Evolutionary conservation across 1,284 basidiomycete genomes (phyloP).

Genomic region (Malassezia sympodialis): DNA sequence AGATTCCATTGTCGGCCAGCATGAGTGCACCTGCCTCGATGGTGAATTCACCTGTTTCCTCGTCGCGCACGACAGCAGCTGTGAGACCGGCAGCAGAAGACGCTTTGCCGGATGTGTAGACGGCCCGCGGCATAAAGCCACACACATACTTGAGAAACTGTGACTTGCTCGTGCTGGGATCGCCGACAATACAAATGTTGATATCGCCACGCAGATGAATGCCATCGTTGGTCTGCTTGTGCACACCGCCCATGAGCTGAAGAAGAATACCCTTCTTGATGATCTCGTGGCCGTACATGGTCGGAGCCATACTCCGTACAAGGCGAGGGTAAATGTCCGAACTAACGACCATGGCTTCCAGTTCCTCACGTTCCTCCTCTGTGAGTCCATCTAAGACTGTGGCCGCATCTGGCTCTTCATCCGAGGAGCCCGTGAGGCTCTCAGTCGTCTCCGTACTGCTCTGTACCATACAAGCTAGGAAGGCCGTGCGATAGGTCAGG

Average conservation of each 20-base stretch:
- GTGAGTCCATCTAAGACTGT: constrained; percentile 78
- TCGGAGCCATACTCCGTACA: constrained; percentile 90
- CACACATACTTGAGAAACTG: constrained; percentile 99
- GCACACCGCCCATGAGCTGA: constrained; percentile 98
- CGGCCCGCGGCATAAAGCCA: constrained; percentile 94
- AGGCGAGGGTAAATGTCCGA: constrained; percentile 89
- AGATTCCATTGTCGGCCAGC: constrained; percentile 98
- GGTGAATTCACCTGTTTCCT: constrained; percentile 97
- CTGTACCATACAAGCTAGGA: constrained; percentile 93
- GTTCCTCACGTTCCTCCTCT: constrained; percentile 85
- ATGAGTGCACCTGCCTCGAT: constrained; percentile 92
- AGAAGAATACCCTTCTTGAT: constrained; percentile 88
- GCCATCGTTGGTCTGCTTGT: constrained; percentile 90
- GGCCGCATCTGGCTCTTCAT: constrained; percentile 68
- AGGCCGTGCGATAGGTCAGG: constrained; percentile 95
- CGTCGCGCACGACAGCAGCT: constrained; percentile 93
- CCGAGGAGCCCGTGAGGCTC: constrained; percentile 51
- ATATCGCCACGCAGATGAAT: constrained; percentile 96
- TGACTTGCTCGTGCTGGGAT: constrained; percentile 92
- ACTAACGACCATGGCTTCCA: constrained; percentile 81
- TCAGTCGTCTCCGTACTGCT: constrained; percentile 61
- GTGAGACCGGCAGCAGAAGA: constrained; percentile 98
- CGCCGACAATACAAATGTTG: constrained; percentile 96
- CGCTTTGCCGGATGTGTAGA: constrained; percentile 97
- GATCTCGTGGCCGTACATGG: constrained; percentile 65